Evolutionary conservation across 306 rosid genomes (phyloP).

Genomic region (Quercus ilex): DNA sequence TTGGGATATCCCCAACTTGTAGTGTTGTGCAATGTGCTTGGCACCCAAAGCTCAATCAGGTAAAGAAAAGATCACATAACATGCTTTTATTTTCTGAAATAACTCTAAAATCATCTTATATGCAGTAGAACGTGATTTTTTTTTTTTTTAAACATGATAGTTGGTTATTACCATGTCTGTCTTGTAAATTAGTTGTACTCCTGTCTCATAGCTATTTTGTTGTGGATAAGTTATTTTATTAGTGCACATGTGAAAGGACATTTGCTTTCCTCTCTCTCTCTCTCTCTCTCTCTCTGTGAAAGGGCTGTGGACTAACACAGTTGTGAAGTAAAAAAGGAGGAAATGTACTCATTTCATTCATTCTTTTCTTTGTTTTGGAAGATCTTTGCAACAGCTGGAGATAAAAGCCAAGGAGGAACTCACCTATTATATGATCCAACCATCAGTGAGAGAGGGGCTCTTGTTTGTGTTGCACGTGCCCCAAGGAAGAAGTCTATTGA

Average conservation of each 20-base stretch:
- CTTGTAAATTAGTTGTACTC: not conserved
- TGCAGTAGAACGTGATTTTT: not conserved
- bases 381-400: slow-evolving; percentile 87
- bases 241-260: not conserved
- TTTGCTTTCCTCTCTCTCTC: not conserved
- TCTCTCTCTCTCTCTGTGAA: not conserved
- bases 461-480: slow-evolving; percentile 94
- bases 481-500: slow-evolving; percentile 88
- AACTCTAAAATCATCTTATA: slow-evolving; percentile 9
- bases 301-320: not conserved
- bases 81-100: slow-evolving; percentile 5
- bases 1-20: slow-evolving; percentile 79
- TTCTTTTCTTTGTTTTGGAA: slow-evolving; percentile 24
- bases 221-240: not conserved
- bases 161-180: slow-evolving; percentile 7
- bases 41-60: slow-evolving; percentile 98
- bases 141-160: not conserved
- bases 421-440: slow-evolving; percentile 83
- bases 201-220: not conserved
- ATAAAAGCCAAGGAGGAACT: slow-evolving; percentile 93
- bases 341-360: not conserved
- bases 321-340: not conserved
- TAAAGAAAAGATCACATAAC: slow-evolving; percentile 23
- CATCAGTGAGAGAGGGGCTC: slow-evolving; percentile 91
- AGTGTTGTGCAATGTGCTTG: slow-evolving; percentile 92